phyloP scores from a whole-genome alignment of 352 stramenopile genomes.

The Thalassiosira livingstoniorum region DNA sequence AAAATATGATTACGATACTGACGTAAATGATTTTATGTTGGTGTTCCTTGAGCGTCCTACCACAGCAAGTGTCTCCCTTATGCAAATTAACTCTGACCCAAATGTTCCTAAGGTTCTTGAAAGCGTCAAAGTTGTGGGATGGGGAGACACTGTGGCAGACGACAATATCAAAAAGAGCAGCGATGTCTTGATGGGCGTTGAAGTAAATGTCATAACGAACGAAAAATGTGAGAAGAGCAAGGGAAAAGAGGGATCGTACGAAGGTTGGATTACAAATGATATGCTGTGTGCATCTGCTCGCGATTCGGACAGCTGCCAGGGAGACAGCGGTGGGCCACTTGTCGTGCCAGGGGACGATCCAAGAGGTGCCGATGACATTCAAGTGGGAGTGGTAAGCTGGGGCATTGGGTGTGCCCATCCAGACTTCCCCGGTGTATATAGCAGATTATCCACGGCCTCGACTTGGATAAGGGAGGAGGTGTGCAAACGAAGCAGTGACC shows the following conservation, averaged over 20 bases:
- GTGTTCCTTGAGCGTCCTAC: constrained; percentile 43
- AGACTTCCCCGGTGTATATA: constrained; percentile 26
- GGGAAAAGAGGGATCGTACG: constrained; percentile 19
- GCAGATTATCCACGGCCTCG: constrained; percentile 12
- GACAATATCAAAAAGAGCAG: constrained; percentile 1
- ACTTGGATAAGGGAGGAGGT: constrained; percentile 25
- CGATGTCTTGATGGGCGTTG: constrained; percentile 3
- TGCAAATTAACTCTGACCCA: constrained; percentile 23
- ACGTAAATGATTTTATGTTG: constrained; percentile 58
- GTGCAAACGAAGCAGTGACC: constrained; percentile 9
- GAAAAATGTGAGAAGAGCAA: constrained; percentile 31
- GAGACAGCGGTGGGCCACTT: constrained; percentile 67
- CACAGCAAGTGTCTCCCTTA: constrained; percentile 20
- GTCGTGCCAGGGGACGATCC: constrained; percentile 14
- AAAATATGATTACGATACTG: constrained; percentile 29
- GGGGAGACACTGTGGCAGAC: constrained; percentile 40
- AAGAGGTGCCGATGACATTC: constrained; percentile 17
- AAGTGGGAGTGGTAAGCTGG: constrained; percentile 29
- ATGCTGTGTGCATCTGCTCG: constrained; percentile 37
- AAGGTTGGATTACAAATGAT: constrained; percentile 27
- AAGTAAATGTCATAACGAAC: constrained; percentile 36
- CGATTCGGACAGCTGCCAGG: constrained; percentile 41
- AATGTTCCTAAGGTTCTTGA: background rate
- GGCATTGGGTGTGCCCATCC: constrained; percentile 16
- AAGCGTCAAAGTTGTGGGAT: constrained; percentile 46